Evolutionary conservation across 345 rosid genomes (phyloP).

Genomic region (Chamaenerion angustifolium): DNA sequence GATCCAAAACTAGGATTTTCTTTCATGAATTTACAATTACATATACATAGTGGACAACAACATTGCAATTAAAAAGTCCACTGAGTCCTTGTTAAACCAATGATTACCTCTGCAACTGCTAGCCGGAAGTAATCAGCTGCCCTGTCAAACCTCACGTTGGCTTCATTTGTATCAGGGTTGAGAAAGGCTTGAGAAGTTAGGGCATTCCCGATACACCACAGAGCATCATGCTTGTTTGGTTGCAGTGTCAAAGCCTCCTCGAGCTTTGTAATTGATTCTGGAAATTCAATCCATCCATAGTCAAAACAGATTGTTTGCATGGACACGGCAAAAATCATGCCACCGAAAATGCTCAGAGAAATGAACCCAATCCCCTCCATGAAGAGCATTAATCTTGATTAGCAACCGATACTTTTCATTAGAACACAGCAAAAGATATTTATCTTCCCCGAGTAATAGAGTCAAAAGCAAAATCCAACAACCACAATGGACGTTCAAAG

Average conservation of each 20-base stretch:
- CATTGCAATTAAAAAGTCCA: too few relatives aligned
- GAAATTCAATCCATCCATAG: conserved; percentile 1
- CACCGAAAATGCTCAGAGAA: too few relatives aligned
- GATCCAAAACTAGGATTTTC: too few relatives aligned
- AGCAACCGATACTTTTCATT: too few relatives aligned
- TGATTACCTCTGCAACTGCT: conserved; percentile 58
- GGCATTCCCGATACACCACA: conserved; percentile 89
- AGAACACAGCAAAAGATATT: too few relatives aligned
- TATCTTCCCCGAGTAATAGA: too few relatives aligned
- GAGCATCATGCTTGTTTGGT: conserved; percentile 51
- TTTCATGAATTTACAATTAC: not conserved
- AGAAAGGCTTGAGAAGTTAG: conserved; percentile 68
- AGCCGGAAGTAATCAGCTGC: conserved; percentile 52
- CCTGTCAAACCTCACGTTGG: conserved; percentile 43
- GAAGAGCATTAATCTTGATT: too few relatives aligned
- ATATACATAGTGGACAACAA: too few relatives aligned
- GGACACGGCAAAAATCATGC: too few relatives aligned
- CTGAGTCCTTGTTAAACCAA: not conserved
- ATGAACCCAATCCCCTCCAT: not conserved
- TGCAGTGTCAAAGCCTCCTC: conserved; percentile 66
- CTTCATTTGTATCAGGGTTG: conserved; percentile 52
- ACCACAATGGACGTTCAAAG: not conserved
- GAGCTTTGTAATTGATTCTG: conserved; percentile 73
- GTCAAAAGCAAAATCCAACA: too few relatives aligned
- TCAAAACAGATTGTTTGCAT: not conserved